Evolutionary conservation across 345 rosid genomes (phyloP), one percentile per base, ranked within the genome.

Genomic region (Murraya koenigii): DNA sequence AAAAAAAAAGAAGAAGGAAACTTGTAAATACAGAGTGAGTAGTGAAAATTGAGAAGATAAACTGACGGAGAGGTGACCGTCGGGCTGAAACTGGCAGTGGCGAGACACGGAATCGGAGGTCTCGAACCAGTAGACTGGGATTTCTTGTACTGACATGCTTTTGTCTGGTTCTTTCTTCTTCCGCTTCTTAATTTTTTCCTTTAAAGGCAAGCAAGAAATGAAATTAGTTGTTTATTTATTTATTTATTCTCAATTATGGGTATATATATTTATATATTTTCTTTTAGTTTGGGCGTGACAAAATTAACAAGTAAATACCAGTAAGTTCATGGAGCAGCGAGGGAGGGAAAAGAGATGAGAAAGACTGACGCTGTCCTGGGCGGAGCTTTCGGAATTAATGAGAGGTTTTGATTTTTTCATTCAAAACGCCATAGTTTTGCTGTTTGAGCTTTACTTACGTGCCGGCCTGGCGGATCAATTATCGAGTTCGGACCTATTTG

Each of bases 31-130:
- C 39, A 25, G 11, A 61, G 33, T 38, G 56, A 7, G 26, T 11
- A 56, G 4, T n/a, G 15, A 55, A 55, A 73, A 17, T 9, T 32
- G 74, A 25, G 35, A 47, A 14, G 36, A 62, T 23, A n/a, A 38
- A 71, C 71, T 83, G 73, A 94, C 97, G 19, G 98, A 90, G 84
- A 96, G 92, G 25, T 74, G 84, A 44, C 99, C 97, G 10, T 82
- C 88, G 80, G 89, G 84, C 71, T 90, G 89, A 80, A 96, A 96
- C 19, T 89, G 88, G 78, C 82, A 96, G 54, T 85, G 89, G 44
- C 85, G 92, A 63, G 93, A 87, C 66, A 92, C 85, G 25, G 97
- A 82, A 41, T 87, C 94, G 0, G 94, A 84, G n/a, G 89, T 91
- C 72, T 94, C 99, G 32, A 90, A 74, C 98, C 98, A 96, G 80